Evolutionary conservation across 179 eudicot genomes (phyloP).

Genomic region (Monotropa hypopitys): DNA sequence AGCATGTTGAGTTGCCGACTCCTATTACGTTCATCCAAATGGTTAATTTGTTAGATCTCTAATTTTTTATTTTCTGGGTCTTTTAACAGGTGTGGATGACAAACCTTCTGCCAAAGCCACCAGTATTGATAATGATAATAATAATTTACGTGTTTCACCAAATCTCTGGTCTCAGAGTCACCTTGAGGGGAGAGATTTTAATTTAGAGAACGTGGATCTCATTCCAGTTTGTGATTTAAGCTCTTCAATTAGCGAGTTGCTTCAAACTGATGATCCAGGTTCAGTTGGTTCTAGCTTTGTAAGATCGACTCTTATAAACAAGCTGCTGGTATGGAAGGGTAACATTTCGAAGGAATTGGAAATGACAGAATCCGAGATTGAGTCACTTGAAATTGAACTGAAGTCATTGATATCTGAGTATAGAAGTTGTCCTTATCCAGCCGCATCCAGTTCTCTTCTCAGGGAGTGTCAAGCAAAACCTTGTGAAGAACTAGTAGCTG

Average conservation of each 20-base stretch:
- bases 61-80: neutral
- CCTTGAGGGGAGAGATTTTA: slow-evolving; percentile 32
- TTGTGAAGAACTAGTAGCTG: slow-evolving; percentile 17
- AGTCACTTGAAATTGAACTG: slow-evolving; percentile 72
- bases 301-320: slow-evolving; percentile 49
- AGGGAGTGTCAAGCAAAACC: slow-evolving; percentile 24
- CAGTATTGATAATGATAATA: slow-evolving; percentile 31
- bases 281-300: slow-evolving; percentile 42
- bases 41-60: neutral
- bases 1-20: neutral
- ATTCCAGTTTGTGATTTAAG: slow-evolving; percentile 37
- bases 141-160: slow-evolving; percentile 40
- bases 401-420: slow-evolving; percentile 32
- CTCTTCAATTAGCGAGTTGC: slow-evolving; percentile 44
- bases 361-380: slow-evolving; percentile 77
- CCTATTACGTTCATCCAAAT: neutral
- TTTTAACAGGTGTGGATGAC: slow-evolving; percentile 59
- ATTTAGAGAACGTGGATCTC: slow-evolving; percentile 38
- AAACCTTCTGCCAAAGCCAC: slow-evolving; percentile 29
- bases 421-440: slow-evolving; percentile 22
- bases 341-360: slow-evolving; percentile 61
- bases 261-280: slow-evolving; percentile 41
- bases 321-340: slow-evolving; percentile 57
- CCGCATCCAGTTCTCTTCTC: slow-evolving; percentile 28
- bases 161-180: slow-evolving; percentile 24